A percentile compares a stretch with the other conserved stretches of the same genome.
Conservation (phyloP, 768 basidiomycete species). For the Pleurotus djamor region DNA sequence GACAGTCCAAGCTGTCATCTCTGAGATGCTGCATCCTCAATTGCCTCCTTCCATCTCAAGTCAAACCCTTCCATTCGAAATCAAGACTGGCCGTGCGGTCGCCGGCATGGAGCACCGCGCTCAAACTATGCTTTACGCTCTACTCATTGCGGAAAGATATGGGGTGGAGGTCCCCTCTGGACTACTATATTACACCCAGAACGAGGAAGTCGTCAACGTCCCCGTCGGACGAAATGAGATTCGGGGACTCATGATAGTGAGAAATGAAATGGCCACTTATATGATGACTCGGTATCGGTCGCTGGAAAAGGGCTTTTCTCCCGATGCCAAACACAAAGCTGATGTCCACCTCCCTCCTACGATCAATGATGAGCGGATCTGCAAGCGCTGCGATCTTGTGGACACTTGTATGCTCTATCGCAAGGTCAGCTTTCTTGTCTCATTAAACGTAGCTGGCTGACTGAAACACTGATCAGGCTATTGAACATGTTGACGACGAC, state of each 20-base stretch:
- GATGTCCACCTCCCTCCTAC: constrained; percentile 82
- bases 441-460: background rate
- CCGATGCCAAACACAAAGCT: constrained; percentile 6
- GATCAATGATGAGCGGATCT: constrained; percentile 77
- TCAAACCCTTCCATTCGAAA: constrained; percentile 75
- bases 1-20: constrained; percentile 69
- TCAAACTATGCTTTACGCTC: constrained; percentile 96
- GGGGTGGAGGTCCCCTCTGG: constrained; percentile 78
- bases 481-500: constrained; percentile 60
- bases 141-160: constrained; percentile 90
- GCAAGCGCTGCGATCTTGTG: constrained; percentile 77
- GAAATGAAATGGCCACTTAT: constrained; percentile 85
- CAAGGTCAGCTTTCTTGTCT: constrained; percentile 43
- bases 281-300: constrained; percentile 52
- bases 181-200: constrained; percentile 92
- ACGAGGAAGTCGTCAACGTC: constrained; percentile 82
- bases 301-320: constrained; percentile 8
- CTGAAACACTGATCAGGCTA: constrained; percentile 43
- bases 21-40: constrained; percentile 32
- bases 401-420: constrained; percentile 96
- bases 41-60: constrained; percentile 15
- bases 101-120: constrained; percentile 91
- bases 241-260: constrained; percentile 70
- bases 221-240: constrained; percentile 81
- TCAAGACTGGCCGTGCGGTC: constrained; percentile 87